Percentiles rank a stretch among this genome's conserved stretches.
These are phyloP conservation scores for Berkeleyomyces rouxiae DNA, from an alignment of 2,329 filamentous ascomycete species.

Conservation along the genomic window DNA sequence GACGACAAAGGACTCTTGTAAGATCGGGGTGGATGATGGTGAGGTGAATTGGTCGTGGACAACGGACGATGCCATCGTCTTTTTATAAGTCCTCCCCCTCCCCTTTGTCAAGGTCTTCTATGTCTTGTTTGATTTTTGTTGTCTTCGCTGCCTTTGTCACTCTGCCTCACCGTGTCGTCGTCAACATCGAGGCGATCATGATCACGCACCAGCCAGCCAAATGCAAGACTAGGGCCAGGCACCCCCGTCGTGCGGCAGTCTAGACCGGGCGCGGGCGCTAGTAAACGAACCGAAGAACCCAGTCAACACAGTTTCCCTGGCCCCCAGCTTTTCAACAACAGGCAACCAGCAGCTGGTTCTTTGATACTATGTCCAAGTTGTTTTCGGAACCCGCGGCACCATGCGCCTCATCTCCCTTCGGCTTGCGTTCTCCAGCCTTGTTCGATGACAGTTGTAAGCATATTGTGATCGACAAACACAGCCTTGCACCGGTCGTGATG, in stretches of 20 bases:
- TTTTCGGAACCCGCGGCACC: too few relatives aligned
- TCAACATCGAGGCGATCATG: background rate
- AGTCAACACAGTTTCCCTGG: too few relatives aligned
- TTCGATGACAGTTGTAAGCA: too few relatives aligned
- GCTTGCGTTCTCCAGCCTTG: too few relatives aligned
- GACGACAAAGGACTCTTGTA: background rate
- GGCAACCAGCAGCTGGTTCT: too few relatives aligned
- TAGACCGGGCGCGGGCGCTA: background rate
- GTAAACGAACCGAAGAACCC: background rate
- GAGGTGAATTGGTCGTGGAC: accelerated
- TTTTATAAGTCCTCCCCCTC: background rate
- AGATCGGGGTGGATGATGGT: background rate
- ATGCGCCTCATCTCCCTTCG: too few relatives aligned
- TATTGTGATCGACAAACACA: too few relatives aligned
- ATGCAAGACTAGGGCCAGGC: background rate
- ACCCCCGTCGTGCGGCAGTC: background rate
- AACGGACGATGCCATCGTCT: background rate
- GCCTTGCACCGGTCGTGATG: too few relatives aligned
- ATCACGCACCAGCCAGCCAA: background rate
- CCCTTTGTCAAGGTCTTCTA: background rate
- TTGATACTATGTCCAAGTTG: too few relatives aligned
- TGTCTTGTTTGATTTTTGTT: too few relatives aligned
- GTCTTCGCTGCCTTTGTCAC: background rate
- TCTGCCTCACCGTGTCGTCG: background rate
- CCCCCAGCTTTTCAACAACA: too few relatives aligned